phyloP scores from a whole-genome alignment of 2,329 filamentous ascomycete species.

The Aschersonia sp. region DNA sequence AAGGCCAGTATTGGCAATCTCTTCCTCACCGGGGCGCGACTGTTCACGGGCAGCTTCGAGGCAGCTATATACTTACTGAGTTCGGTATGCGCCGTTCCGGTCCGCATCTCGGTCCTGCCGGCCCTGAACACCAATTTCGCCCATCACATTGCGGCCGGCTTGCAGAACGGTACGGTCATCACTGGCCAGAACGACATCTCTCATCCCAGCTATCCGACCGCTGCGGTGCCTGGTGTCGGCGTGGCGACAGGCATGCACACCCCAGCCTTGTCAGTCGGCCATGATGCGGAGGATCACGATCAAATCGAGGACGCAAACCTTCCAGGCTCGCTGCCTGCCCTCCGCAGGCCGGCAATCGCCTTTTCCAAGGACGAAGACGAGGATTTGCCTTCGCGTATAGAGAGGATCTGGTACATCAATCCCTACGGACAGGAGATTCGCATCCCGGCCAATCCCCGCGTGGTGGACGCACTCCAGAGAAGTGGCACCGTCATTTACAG shows the following conservation, averaged over 20 bases:
- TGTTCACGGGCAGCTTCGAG: slow-evolving; percentile 89
- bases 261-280: slow-evolving; percentile 19
- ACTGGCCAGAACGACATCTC: slow-evolving; percentile 88
- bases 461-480: slow-evolving; percentile 49
- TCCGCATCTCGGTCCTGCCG: slow-evolving; percentile 64
- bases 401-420: slow-evolving; percentile 91
- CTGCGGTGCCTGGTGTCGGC: slow-evolving; percentile 15
- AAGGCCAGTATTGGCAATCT: slow-evolving; percentile 65
- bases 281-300: slow-evolving; percentile 42
- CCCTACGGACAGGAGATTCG: slow-evolving; percentile 95
- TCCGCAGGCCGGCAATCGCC: slow-evolving; percentile 66
- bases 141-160: slow-evolving; percentile 78
- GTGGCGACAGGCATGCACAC: slow-evolving; percentile 12
- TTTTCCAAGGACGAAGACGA: slow-evolving; percentile 67
- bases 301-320: slow-evolving; percentile 66
- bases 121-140: slow-evolving; percentile 93
- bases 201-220: slow-evolving; percentile 58
- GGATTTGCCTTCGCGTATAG: slow-evolving; percentile 63
- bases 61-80: slow-evolving; percentile 81
- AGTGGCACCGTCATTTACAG: slow-evolving; percentile 69
- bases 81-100: slow-evolving; percentile 72
- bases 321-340: slow-evolving; percentile 63
- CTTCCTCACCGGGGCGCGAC: slow-evolving; percentile 68
- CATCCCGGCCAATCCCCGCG: slow-evolving; percentile 68
- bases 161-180: slow-evolving; percentile 63